A percentile compares a stretch with the other conserved stretches of the same genome.
Evolutionary conservation across 192 early-diverging fungal species (phyloP).

Genomic region (Entomortierella chlamydospora): DNA sequence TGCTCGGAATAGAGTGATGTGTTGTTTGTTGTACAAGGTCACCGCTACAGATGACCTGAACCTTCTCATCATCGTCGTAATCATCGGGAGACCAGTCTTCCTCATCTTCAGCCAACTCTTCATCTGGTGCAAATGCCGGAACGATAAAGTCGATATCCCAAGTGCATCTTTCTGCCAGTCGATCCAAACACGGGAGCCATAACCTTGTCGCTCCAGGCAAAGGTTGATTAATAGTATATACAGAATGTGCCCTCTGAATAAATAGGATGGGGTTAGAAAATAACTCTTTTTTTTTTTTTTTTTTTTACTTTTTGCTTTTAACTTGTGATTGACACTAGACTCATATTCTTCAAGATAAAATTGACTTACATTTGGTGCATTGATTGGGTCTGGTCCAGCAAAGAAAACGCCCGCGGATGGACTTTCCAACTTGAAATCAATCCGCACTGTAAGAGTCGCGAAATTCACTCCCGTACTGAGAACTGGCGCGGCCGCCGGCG

Average conservation of each 20-base stretch:
- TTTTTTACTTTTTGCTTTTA: no score
- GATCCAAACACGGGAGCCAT: constrained; percentile 87
- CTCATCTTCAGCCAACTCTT: constrained; percentile 40
- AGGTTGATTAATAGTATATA: constrained; percentile 77
- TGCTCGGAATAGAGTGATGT: constrained; percentile 67
- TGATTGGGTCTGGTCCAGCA: constrained; percentile 64
- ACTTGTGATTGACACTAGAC: no score
- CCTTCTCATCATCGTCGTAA: constrained; percentile 62
- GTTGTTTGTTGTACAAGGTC: constrained; percentile 73
- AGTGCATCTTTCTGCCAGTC: constrained; percentile 70
- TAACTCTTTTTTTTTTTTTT: not conserved
- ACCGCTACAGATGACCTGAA: constrained; percentile 73
- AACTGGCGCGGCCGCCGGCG: constrained; percentile 30
- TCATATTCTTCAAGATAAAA: not conserved
- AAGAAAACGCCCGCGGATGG: constrained; percentile 67
- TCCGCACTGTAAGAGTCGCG: constrained; percentile 57
- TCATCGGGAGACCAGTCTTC: constrained; percentile 52
- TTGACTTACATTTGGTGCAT: constrained; percentile 63
- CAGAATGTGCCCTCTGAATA: constrained; percentile 58
- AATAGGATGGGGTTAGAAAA: not conserved
- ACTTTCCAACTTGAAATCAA: constrained; percentile 64
- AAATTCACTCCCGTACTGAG: constrained; percentile 34
- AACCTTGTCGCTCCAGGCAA: constrained; percentile 73
- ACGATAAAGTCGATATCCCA: constrained; percentile 86
- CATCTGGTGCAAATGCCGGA: constrained; percentile 58